Evolutionary conservation across 345 rosid species (phyloP), one percentile per base, ranked within the genome.

Genomic region (Sisymbrium irio): DNA sequence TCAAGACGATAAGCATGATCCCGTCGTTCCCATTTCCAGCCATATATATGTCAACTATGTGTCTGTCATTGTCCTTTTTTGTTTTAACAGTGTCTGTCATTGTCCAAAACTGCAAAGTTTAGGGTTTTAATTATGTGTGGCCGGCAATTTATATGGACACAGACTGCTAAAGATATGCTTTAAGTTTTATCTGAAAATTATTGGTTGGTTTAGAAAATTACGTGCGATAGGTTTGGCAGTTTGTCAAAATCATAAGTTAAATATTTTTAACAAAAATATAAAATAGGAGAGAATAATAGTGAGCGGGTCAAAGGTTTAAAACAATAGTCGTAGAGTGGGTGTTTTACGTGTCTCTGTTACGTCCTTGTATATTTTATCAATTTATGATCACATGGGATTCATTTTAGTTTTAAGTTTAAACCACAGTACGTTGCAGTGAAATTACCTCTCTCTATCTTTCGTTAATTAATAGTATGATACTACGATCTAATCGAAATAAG

Each of bases 391-490:
- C 58, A 55, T 32, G 49, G 33, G 22, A 40, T 33, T 32, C 36
- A 42, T 53, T 42, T 42, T 20, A 9, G 11, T 17, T 20, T 40
- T 63, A 62, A 55, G 49, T 30, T 65, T 54, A 65, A 56, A 55
- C 57, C 59, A 69, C n/a, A n/a, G n/a, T 47, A 47, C 78, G 72
- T 58, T 58, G 62, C 73, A 36, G 59, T 46, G 44, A 45, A 53
- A 33, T 13, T 35, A 37, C n/a, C 51, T 30, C 44, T 62, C 18
- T 27, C 75, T 39, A 18, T 33, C 33, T 7, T 19, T 46, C 72
- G 39, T 37, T 37, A 39, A 18, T 37, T 55, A 55, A 74, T n/a
- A n/a, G 3, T 65, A 64, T 12, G 20, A 33, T 65, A 27, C 57
- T 41, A 41, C 69, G 49, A 68, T 37, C 32, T 12, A 51, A 50